These are phyloP conservation scores for Calocera viscosa DNA, from an alignment of 768 basidiomycete species.

Conservation along the genomic window DNA sequence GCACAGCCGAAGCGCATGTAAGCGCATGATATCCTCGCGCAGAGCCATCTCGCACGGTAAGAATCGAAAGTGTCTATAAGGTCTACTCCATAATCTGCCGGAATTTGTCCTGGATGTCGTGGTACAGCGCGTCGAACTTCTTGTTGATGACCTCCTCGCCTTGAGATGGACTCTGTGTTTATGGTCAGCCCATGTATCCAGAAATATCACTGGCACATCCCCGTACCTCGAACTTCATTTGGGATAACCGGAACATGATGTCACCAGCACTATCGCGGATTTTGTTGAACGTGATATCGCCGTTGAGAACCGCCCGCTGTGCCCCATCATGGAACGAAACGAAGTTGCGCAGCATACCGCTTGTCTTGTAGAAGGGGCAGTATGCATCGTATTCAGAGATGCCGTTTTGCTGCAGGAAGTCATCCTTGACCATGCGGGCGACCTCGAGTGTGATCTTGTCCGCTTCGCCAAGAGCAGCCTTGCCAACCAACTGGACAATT, in stretches of 20 bases:
- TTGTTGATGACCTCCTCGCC: constrained; percentile 71
- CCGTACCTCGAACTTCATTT: constrained; percentile 95
- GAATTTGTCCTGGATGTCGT: constrained; percentile 87
- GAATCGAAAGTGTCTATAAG: background rate
- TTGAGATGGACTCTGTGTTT: constrained; percentile 71
- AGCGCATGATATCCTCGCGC: background rate
- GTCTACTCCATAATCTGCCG: constrained; percentile 26
- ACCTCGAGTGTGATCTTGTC: constrained; percentile 99
- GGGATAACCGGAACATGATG: constrained; percentile 91
- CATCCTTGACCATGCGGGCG: constrained; percentile 92
- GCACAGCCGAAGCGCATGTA: background rate
- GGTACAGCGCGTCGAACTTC: constrained; percentile 67
- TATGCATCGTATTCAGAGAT: constrained; percentile 95
- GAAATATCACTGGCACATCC: constrained; percentile 2
- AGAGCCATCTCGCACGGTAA: background rate
- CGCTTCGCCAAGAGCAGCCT: constrained; percentile 89
- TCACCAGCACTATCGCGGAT: constrained; percentile 80
- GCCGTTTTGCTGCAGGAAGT: constrained; percentile 95
- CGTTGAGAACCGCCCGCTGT: constrained; percentile 67
- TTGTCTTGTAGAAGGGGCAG: constrained; percentile 99
- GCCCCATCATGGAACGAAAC: constrained; percentile 90
- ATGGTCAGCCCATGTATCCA: background rate
- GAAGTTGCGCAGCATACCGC: constrained; percentile 88
- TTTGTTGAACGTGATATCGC: constrained; percentile 71
- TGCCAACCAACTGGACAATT: constrained; percentile 98